Evolutionary conservation across 371 early-diverging fungal genomes (phyloP).

Genomic region (Mortierella sp.): DNA sequence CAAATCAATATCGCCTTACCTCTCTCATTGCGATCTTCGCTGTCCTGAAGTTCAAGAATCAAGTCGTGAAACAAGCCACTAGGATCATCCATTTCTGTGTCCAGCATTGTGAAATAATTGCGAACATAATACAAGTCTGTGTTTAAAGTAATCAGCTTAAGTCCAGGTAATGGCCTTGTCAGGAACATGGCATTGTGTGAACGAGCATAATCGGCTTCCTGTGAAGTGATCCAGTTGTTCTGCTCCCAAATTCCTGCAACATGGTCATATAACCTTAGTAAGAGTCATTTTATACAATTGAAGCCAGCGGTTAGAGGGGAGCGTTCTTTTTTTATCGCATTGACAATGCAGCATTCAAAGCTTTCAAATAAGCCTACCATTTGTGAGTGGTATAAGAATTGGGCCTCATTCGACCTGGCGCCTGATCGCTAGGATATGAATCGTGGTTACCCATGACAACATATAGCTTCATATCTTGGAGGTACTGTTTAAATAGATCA

Average conservation of each 20-base stretch:
- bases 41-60: constrained; percentile 63
- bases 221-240: constrained; percentile 64
- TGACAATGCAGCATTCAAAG: not conserved
- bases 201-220: constrained; percentile 50
- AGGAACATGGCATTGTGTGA: constrained; percentile 66
- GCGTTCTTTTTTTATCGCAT: not conserved
- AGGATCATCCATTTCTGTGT: constrained; percentile 61
- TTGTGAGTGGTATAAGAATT: constrained; percentile 41
- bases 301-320: too few species aligned
- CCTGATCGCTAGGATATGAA: constrained; percentile 53
- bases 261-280: constrained; percentile 63
- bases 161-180: constrained; percentile 59
- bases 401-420: constrained; percentile 26
- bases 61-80: constrained; percentile 66
- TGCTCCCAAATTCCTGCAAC: constrained; percentile 63
- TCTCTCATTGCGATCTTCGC: constrained; percentile 65
- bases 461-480: constrained; percentile 66
- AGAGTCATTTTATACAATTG: not conserved
- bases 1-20: constrained; percentile 21
- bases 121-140: constrained; percentile 72
- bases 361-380: constrained; percentile 21
- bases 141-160: constrained; percentile 72
- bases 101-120: constrained; percentile 59
- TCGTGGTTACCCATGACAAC: constrained; percentile 74
- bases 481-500: constrained; percentile 55